Evolutionary conservation across 2,329 filamentous ascomycete species (phyloP).

Genomic region (Endocalyx cinctus): DNA sequence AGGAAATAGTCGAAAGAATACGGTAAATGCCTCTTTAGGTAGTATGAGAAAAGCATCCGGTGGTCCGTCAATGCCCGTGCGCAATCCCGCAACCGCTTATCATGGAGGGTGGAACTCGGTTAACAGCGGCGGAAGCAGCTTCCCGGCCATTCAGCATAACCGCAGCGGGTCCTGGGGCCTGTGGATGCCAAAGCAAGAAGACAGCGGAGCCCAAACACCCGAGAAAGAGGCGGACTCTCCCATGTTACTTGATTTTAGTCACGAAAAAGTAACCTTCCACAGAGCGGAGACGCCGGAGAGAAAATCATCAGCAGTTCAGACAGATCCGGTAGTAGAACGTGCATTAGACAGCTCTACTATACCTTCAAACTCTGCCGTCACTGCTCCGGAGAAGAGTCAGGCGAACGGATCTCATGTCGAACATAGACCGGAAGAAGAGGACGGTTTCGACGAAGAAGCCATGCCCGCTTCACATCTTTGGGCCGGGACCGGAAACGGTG

Average conservation of each 20-base stretch:
- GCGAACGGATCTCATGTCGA: too few species aligned
- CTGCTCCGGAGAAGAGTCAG: conserved; percentile 3
- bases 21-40: conserved; percentile 37
- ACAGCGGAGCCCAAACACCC: conserved; percentile 10
- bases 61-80: conserved; percentile 9
- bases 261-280: too few species aligned
- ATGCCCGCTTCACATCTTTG: conserved; percentile 15
- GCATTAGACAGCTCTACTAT: too few species aligned
- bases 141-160: conserved; percentile 20
- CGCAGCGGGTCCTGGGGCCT: conserved; percentile 42
- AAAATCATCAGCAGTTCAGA: too few species aligned
- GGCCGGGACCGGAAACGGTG: conserved; percentile 18
- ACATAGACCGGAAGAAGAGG: conserved; percentile 24
- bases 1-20: conserved; percentile 42
- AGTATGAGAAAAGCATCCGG: conserved; percentile 28
- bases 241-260: conserved; percentile 49
- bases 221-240: conserved; percentile 24
- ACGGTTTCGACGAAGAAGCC: conserved; percentile 22
- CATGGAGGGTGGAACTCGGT: conserved; percentile 33
- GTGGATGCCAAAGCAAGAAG: conserved; percentile 39
- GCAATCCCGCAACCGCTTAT: conserved; percentile 21
- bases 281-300: too few species aligned
- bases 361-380: too few species aligned
- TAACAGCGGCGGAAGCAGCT: conserved; percentile 26
- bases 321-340: too few species aligned